Conservation (phyloP, 2,329 filamentous ascomycete genomes). For the Neonectria hederae region DNA sequence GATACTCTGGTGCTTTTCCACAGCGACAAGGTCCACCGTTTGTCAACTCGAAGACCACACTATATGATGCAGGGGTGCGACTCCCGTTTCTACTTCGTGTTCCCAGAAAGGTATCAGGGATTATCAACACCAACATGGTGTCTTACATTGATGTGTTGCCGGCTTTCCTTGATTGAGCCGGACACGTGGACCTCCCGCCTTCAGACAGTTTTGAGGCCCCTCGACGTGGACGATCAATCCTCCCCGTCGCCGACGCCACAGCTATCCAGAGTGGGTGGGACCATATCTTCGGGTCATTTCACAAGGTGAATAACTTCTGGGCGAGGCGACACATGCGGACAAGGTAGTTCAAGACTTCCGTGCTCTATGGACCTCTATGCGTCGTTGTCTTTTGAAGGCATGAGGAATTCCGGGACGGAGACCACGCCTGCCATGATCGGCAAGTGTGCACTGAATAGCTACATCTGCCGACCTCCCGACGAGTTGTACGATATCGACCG, state of each 20-base stretch:
- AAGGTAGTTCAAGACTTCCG: conserved; percentile 57
- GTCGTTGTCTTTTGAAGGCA: conserved; percentile 54
- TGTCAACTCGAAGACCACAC: conserved; percentile 61
- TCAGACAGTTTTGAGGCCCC: conserved; percentile 18
- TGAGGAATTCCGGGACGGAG: conserved; percentile 48
- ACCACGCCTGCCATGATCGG: conserved; percentile 45
- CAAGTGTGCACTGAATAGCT: conserved; percentile 51
- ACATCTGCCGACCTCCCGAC: conserved; percentile 55
- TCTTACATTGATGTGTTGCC: conserved; percentile 59
- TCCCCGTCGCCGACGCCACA: conserved; percentile 46
- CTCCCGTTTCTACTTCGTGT: conserved; percentile 54
- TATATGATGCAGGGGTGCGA: conserved; percentile 58
- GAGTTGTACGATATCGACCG: conserved; percentile 57
- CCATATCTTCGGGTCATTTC: conserved; percentile 60
- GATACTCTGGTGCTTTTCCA: conserved; percentile 57
- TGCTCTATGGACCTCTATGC: conserved; percentile 58
- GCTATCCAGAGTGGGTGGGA: conserved; percentile 38
- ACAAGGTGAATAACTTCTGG: conserved; percentile 61
- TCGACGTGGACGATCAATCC: conserved; percentile 49
- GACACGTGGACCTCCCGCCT: conserved; percentile 24
- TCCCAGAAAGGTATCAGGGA: conserved; percentile 41
- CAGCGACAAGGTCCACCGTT: conserved; percentile 61
- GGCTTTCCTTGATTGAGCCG: conserved; percentile 54
- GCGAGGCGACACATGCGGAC: conserved; percentile 58
- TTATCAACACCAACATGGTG: conserved; percentile 54